Conservation (phyloP, 2,329 filamentous ascomycete species). For the Peltaster fructicola region DNA sequence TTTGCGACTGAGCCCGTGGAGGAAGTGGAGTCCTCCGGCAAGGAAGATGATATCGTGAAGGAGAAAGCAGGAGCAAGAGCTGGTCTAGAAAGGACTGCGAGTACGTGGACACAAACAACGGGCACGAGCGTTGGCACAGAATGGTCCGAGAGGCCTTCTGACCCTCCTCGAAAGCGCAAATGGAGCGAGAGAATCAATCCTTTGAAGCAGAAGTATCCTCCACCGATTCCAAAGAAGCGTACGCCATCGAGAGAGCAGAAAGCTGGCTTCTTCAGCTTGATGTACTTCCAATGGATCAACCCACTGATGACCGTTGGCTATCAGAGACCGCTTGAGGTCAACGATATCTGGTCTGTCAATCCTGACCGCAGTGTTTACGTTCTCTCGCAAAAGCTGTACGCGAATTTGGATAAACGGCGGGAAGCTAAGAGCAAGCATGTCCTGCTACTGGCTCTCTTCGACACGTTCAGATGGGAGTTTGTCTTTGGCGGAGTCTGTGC, state of each 20-base stretch:
- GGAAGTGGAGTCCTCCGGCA: constrained; percentile 6
- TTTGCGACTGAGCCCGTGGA: constrained; percentile 13
- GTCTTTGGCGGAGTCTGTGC: constrained; percentile 67
- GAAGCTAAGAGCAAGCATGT: constrained; percentile 49
- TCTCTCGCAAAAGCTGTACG: constrained; percentile 47
- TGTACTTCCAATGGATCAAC: constrained; percentile 83
- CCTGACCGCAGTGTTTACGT: constrained; percentile 56
- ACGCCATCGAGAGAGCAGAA: constrained; percentile 48
- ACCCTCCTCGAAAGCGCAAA: constrained; percentile 28
- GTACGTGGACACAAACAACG: constrained; percentile 18
- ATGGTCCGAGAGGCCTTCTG: constrained; percentile 7
- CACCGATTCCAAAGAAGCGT: constrained; percentile 38
- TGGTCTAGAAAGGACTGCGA: constrained; percentile 12
- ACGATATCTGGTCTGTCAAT: constrained; percentile 81
- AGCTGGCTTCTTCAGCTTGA: constrained; percentile 54
- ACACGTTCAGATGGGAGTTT: constrained; percentile 74
- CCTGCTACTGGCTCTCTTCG: constrained; percentile 64
- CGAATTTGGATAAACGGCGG: constrained; percentile 51
- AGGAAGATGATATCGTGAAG: constrained; percentile 6
- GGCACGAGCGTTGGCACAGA: constrained; percentile 14
- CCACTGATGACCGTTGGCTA: constrained; percentile 77
- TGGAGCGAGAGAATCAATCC: constrained; percentile 43
- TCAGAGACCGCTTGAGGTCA: constrained; percentile 60
- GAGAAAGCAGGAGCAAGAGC: constrained; percentile 5
- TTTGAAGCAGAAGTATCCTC: constrained; percentile 30